Conservation (phyloP, 2,329 filamentous ascomycete genomes). For the Calonectria multiphialidica region DNA sequence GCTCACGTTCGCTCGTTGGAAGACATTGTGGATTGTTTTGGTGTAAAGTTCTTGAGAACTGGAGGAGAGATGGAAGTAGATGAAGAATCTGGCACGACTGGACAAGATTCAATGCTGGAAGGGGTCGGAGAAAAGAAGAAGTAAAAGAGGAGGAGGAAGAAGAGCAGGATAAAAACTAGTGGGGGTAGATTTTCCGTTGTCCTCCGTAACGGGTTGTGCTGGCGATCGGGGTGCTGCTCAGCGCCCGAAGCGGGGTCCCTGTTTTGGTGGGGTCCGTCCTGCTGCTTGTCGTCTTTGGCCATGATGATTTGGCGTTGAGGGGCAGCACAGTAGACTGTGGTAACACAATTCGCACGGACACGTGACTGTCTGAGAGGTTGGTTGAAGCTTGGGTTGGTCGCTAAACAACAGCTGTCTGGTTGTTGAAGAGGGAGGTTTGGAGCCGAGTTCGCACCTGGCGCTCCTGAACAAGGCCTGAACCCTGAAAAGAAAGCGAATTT, state of each 20-base stretch:
- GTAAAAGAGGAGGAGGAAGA: constrained; percentile 52
- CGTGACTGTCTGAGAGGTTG: constrained; percentile 32
- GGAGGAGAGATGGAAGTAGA: constrained; percentile 45
- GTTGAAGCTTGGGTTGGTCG: constrained; percentile 9
- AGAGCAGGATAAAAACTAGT: constrained; percentile 56
- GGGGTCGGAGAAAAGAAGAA: constrained; percentile 50
- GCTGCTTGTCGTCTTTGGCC: constrained; percentile 48
- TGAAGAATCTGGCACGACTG: constrained; percentile 42
- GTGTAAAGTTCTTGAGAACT: constrained; percentile 41
- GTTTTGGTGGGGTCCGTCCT: constrained; percentile 49
- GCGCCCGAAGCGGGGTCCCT: constrained; percentile 49
- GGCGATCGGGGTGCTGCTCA: constrained; percentile 38
- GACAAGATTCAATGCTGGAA: constrained; percentile 44
- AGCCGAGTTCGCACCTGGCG: background rate
- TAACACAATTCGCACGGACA: constrained; percentile 41
- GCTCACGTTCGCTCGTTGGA: constrained; percentile 86
- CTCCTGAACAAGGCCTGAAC: background rate
- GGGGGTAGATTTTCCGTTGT: constrained; percentile 56
- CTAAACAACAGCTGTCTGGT: constrained; percentile 6
- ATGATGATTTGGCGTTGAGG: constrained; percentile 45
- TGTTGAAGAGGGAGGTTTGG: background rate
- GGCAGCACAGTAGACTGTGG: constrained; percentile 28
- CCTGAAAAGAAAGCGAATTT: background rate
- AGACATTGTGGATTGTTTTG: constrained; percentile 70
- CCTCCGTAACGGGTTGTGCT: constrained; percentile 43